Conservation (phyloP, 192 early-diverging fungal genomes). For the Coemansia sp. region DNA sequence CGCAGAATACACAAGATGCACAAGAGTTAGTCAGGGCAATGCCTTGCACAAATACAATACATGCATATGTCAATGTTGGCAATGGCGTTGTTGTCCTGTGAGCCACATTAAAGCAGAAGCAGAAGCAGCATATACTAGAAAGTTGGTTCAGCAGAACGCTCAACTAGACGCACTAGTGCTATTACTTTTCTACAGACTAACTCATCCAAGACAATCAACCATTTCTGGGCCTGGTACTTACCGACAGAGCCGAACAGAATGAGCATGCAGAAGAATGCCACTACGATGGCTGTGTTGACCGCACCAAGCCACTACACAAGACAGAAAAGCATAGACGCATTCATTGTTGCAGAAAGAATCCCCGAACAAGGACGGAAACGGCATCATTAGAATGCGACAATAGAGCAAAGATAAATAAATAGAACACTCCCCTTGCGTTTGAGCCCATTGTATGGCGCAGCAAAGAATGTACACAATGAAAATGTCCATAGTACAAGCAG, state of each 20-base stretch:
- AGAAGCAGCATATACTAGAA: background rate
- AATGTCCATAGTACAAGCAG: background rate
- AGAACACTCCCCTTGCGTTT: background rate
- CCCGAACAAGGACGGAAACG: background rate
- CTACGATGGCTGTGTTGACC: conserved; percentile 48
- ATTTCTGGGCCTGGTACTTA: conserved; percentile 25
- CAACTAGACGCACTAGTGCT: background rate
- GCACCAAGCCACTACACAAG: conserved; percentile 50
- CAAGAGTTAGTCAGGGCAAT: conserved; percentile 2
- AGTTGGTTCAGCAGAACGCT: conserved; percentile 10
- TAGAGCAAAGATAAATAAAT: background rate
- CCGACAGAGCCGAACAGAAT: conserved; percentile 47
- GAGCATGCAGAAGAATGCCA: conserved; percentile 52
- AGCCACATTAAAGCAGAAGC: background rate
- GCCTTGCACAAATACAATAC: background rate
- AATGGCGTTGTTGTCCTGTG: too few relatives aligned
- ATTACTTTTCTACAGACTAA: background rate
- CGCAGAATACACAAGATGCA: background rate
- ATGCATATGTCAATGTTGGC: too few relatives aligned
- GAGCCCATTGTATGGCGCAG: conserved; percentile 3
- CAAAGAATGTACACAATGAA: background rate
- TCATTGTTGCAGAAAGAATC: background rate
- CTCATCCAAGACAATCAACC: background rate
- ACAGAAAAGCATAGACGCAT: background rate
- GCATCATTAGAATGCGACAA: background rate